Base-by-base conservation (phyloP, 2,329 filamentous ascomycete genomes). In the Cercospora janseana region DNA sequence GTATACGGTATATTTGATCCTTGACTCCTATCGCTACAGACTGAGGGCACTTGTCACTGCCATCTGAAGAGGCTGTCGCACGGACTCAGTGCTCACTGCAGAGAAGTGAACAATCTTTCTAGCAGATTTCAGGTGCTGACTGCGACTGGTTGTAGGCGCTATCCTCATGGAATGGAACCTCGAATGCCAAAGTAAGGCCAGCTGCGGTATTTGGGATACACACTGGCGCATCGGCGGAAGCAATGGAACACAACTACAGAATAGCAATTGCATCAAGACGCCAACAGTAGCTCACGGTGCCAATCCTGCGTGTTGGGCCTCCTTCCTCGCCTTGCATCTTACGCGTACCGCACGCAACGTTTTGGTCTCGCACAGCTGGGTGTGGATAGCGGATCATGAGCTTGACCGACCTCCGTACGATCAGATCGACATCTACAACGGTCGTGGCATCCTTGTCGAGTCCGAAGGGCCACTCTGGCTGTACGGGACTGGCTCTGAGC, bases 111-210 rank as follows among this genome's bases (percentile, higher is more conserved):
- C n/a, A n/a, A n/a, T n/a, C n/a, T n/a, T n/a, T n/a, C n/a, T n/a
- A n/a, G n/a, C n/a, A n/a, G n/a, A n/a, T n/a, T n/a, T n/a, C n/a
- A n/a, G n/a, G n/a, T n/a, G n/a, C n/a, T n/a, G n/a, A n/a, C n/a
- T n/a, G n/a, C n/a, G n/a, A n/a, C n/a, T n/a, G n/a, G n/a, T n/a
- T n/a, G 10, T 12, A 40, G 91, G 91, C 59, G 90, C 88, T 16
- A 88, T 95, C 63, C 78, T 96, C 64, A 83, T 95, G 74, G 80
- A 95, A 69, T 95, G 88, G 86, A 95, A 95, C 71, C 76, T 95
- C 26, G 83, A 80, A 24, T 84, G 82, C 28, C 67, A 78, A 6
- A 57, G 74, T 69, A 79, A 84, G 49, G 88, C 87, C 27, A 80
- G 83, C 1, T 83, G 83, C 20, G 91, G 82, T 54, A 83, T 95